A percentile compares a stretch with the other conserved stretches of the same genome.
Evolutionary conservation across 495 filamentous ascomycete species (phyloP).

Genomic region (Podospora sp.): DNA sequence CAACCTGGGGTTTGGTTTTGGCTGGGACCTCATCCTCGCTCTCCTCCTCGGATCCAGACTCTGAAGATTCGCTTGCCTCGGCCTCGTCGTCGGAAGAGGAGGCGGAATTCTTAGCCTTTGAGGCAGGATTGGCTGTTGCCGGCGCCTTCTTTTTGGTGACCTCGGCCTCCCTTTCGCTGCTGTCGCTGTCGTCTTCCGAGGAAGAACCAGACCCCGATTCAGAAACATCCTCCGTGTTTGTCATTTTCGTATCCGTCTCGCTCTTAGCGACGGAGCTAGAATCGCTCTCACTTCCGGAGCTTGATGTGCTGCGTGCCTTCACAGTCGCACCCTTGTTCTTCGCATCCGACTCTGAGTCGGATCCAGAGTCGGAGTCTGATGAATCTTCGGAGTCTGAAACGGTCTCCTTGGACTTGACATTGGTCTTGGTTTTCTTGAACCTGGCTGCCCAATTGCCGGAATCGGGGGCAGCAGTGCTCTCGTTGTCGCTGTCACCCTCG

Average conservation of each 20-base stretch:
- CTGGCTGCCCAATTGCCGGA: conserved; percentile 11
- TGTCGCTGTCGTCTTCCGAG: conserved; percentile 8
- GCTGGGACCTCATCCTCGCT: conserved; percentile 31
- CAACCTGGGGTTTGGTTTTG: not conserved
- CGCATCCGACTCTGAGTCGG: conserved; percentile 33
- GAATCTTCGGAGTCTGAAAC: conserved; percentile 27
- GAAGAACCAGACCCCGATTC: conserved; percentile 31
- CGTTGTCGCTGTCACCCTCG: conserved; percentile 35
- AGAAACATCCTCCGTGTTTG: conserved; percentile 12
- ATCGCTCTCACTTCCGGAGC: not conserved
- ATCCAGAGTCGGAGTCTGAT: conserved; percentile 33
- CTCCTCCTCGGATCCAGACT: conserved; percentile 27
- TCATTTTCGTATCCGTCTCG: conserved; percentile 7
- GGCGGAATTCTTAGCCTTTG: conserved; percentile 8
- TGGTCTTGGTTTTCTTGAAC: conserved; percentile 4
- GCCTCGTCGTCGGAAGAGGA: not conserved
- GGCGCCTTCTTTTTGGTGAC: not conserved
- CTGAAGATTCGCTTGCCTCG: not conserved
- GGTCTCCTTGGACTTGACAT: conserved; percentile 13
- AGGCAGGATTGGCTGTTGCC: conserved; percentile 6
- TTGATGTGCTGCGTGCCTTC: conserved; percentile 2
- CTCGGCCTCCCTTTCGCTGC: conserved; percentile 21
- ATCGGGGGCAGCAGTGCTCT: conserved; percentile 13
- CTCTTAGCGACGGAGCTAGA: conserved; percentile 16
- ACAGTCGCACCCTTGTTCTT: conserved; percentile 26